These are phyloP conservation scores for Chamaenerion angustifolium DNA, from an alignment of 345 rosid species.

Conservation along the genomic window DNA sequence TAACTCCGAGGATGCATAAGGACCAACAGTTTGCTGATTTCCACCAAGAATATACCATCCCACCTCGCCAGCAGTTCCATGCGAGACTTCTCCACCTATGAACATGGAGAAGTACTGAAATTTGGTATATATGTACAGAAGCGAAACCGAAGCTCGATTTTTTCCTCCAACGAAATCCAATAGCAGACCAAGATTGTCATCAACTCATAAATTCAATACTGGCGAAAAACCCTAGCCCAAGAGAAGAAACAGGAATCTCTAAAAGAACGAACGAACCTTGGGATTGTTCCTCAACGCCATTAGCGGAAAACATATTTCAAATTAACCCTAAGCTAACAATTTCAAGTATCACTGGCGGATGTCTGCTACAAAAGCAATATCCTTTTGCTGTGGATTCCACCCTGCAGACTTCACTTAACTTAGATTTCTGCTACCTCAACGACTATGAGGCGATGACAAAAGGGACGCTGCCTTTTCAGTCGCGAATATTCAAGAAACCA, in stretches of 20 bases:
- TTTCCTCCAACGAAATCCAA: no score
- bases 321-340: no score
- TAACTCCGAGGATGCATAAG: conserved; percentile 55
- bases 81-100: conserved; percentile 3
- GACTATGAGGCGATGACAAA: no score
- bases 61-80: conserved; percentile 17
- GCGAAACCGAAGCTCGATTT: no score
- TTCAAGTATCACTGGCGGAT: no score
- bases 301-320: background rate
- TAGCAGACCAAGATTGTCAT: no score
- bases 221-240: background rate
- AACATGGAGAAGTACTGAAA: background rate
- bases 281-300: background rate
- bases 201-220: background rate
- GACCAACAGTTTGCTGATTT: conserved; percentile 61
- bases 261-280: background rate
- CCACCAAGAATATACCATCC: conserved; percentile 79
- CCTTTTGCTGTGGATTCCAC: no score
- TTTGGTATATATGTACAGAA: no score
- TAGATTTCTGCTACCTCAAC: no score
- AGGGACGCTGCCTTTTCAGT: no score
- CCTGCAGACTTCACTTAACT: no score
- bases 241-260: background rate
- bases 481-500: background rate
- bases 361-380: no score